Evolutionary conservation across 2,329 filamentous ascomycete genomes (phyloP), one percentile per base, ranked within the genome.

Genomic region (Diaporthe nobilis): DNA sequence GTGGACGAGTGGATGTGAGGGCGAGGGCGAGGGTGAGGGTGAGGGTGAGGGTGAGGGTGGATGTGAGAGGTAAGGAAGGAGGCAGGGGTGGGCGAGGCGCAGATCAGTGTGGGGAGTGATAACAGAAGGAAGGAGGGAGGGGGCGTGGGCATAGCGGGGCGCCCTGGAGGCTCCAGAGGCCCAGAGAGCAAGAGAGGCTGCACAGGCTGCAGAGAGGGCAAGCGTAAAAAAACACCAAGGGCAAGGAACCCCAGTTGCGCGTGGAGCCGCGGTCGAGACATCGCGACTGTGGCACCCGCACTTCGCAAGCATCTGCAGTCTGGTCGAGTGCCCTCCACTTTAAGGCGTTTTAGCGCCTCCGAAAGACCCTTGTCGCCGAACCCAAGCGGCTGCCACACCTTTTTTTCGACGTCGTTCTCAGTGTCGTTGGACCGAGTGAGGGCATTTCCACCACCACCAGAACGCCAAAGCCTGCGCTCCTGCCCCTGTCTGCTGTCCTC

Each of bases 281-380:
- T 63, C 60, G 42, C 60, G 44, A 73, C 57, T 51, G 42, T 53
- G 57, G 53, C 63, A 61, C 65, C 53, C 55, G 65, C 47, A 63
- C 73, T 71, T 57, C 25, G 68, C 65, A 68, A 53, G 65, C 65
- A 70, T 70, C 65, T 73, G 71, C 44, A 63, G 44, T 61, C 60
- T 47, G 39, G 53, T 63, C 53, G 49, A 61, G n/a, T 57, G 31
- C 34, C 68, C 68, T 75, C 73, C 73, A 72, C 49, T 53, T 57
- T 39, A 47, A 58, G 49, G 57, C 71, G 71, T 71, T 73, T 63
- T 76, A 76, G 75, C 71, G 75, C 65, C 57, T 51, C 72, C 75
- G 67, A 76, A 63, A 55, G 25, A 47, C 75, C 75, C 74, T 76
- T 76, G 75, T 71, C 57, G 25, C 61, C 71, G 49, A 67, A 65